phyloP scores from a whole-genome alignment of 805 yeast species.

The Lachancea mirantina region DNA sequence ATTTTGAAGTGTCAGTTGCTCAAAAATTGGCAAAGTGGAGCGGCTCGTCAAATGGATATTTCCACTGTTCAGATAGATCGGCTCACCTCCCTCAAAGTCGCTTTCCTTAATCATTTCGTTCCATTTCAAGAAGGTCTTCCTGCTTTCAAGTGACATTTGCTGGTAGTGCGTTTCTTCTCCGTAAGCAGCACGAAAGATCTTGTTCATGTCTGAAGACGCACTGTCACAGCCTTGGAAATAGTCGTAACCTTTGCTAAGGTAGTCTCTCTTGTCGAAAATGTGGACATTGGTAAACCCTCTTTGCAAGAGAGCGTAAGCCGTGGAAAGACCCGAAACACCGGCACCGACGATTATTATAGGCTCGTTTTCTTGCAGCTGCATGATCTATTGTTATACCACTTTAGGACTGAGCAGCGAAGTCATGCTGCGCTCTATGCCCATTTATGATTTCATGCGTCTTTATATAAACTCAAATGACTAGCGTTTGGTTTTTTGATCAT shows the following conservation, averaged over 20 bases:
- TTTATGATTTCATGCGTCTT: too few species aligned
- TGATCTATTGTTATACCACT: too few species aligned
- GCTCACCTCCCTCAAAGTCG: slow-evolving; percentile 21
- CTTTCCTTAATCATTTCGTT: slow-evolving; percentile 19
- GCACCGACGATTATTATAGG: slow-evolving; percentile 57
- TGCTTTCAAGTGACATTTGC: slow-evolving; percentile 16
- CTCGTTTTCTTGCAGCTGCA: background rate
- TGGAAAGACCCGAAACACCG: slow-evolving; percentile 59
- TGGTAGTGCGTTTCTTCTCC: slow-evolving; percentile 33
- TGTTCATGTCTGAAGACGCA: slow-evolving; percentile 37
- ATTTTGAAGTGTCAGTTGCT: slow-evolving; percentile 14
- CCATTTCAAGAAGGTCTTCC: slow-evolving; percentile 20
- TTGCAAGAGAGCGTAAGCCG: slow-evolving; percentile 36
- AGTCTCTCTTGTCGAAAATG: slow-evolving; percentile 32
- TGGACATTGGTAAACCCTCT: slow-evolving; percentile 1
- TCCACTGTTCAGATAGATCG: slow-evolving; percentile 22
- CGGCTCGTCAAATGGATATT: slow-evolving; percentile 21
- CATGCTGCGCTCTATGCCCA: too few species aligned
- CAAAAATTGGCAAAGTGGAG: slow-evolving; percentile 18
- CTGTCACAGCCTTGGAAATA: slow-evolving; percentile 35
- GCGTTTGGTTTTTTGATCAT: too few species aligned
- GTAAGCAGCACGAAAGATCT: slow-evolving; percentile 34
- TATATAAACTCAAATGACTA: too few species aligned
- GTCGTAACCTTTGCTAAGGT: slow-evolving; percentile 23
- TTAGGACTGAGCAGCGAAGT: too few species aligned